Percentiles rank a stretch among this genome's conserved stretches.
Evolutionary conservation across 2,329 filamentous ascomycete species (phyloP).

Genomic region (Fusarium sp.): DNA sequence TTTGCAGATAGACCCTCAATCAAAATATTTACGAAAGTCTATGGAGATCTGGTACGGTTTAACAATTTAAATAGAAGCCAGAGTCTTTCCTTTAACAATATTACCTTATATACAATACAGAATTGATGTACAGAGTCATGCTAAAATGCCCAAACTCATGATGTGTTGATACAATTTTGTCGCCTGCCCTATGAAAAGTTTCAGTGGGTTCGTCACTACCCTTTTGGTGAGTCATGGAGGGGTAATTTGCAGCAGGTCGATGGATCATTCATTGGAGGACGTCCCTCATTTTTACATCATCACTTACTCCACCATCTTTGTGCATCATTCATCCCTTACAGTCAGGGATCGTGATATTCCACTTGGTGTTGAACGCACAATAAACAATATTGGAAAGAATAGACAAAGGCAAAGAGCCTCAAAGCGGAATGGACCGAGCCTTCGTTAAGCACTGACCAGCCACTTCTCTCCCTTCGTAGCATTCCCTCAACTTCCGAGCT

Average conservation of each 20-base stretch:
- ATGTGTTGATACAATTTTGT: not conserved
- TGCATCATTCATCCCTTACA: not conserved
- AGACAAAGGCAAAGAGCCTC: conserved; percentile 2
- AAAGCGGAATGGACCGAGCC: conserved; percentile 25
- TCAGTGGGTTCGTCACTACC: conserved; percentile 18
- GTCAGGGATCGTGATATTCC: not conserved
- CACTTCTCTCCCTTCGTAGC: conserved; percentile 2
- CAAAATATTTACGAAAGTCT: not conserved
- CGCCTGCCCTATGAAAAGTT: not conserved
- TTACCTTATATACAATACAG: rapidly evolving
- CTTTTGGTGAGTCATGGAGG: conserved; percentile 40
- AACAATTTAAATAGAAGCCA: not conserved
- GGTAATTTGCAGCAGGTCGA: conserved; percentile 15
- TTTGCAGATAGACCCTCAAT: not conserved
- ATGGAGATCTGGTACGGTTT: not conserved
- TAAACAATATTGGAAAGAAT: not conserved
- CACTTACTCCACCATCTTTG: not conserved
- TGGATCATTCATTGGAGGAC: conserved; percentile 31
- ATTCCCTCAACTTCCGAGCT: not conserved
- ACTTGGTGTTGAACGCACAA: conserved; percentile 10
- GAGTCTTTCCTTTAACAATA: rapidly evolving
- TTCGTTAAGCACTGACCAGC: conserved; percentile 18
- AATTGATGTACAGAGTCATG: not conserved
- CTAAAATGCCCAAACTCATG: not conserved
- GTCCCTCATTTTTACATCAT: conserved; percentile 11